phyloP scores from a whole-genome alignment of 2,329 filamentous ascomycete species.

The Colletotrichum melonis region DNA sequence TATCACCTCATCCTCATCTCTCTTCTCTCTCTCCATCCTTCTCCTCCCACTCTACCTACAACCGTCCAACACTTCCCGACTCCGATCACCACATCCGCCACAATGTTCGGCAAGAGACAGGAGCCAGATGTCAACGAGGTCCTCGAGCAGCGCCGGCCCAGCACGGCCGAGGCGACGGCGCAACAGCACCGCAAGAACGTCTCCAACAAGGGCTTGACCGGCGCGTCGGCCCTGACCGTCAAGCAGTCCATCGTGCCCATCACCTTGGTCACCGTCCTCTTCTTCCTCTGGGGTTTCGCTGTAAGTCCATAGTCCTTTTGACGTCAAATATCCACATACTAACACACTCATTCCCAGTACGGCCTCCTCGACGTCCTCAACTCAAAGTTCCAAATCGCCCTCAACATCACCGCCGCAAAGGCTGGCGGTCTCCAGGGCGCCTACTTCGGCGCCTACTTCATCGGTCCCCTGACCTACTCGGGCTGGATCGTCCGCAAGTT shows the following conservation, averaged over 20 bases:
- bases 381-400: slow-evolving; percentile 60
- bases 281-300: slow-evolving; percentile 64
- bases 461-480: slow-evolving; percentile 51
- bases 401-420: slow-evolving; percentile 56
- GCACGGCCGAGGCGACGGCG: slow-evolving; percentile 35
- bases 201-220: slow-evolving; percentile 38
- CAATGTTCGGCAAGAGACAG: slow-evolving; percentile 39
- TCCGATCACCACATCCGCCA: background rate
- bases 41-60: background rate
- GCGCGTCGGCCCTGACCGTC: slow-evolving; percentile 63
- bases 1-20: background rate
- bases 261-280: slow-evolving; percentile 63
- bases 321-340: background rate
- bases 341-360: background rate
- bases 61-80: background rate
- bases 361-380: slow-evolving; percentile 53
- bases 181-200: slow-evolving; percentile 36
- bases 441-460: slow-evolving; percentile 61
- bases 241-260: slow-evolving; percentile 76
- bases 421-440: slow-evolving; percentile 61
- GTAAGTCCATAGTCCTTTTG: background rate
- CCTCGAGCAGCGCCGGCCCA: slow-evolving; percentile 36
- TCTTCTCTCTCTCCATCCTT: background rate
- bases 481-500: slow-evolving; percentile 70
- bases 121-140: slow-evolving; percentile 38